Evolutionary conservation across 1,139 yeast genomes (phyloP).

Genomic region (Suhomyces bribrorum): DNA sequence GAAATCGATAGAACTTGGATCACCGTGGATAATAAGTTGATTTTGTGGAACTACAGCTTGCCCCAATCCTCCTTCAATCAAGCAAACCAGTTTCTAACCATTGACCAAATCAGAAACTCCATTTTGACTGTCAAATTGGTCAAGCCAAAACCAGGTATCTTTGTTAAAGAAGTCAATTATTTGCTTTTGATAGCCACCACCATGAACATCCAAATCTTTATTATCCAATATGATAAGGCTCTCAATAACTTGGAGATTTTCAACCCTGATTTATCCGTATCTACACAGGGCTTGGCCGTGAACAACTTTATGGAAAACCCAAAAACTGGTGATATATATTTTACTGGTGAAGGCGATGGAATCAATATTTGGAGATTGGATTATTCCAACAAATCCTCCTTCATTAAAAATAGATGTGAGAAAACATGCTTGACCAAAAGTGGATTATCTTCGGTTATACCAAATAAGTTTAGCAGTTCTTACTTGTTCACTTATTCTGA

Average conservation of each 20-base stretch:
- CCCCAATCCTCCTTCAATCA: slow-evolving; percentile 51
- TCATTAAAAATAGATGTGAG: slow-evolving; percentile 83
- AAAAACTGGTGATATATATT: slow-evolving; percentile 75
- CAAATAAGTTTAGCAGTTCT: slow-evolving; percentile 51
- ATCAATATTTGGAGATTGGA: slow-evolving; percentile 83
- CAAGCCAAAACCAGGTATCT: slow-evolving; percentile 76
- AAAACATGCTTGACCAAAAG: slow-evolving; percentile 78
- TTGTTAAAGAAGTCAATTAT: slow-evolving; percentile 74
- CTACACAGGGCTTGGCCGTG: slow-evolving; percentile 76
- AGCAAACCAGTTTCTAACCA: slow-evolving; percentile 69
- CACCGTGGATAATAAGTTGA: slow-evolving; percentile 76
- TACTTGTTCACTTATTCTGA: slow-evolving; percentile 36
- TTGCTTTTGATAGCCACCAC: slow-evolving; percentile 79
- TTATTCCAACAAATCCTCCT: slow-evolving; percentile 83
- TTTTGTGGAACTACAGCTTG: slow-evolving; percentile 78
- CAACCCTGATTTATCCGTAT: slow-evolving; percentile 80
- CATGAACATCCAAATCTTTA: slow-evolving; percentile 73
- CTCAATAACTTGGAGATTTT: slow-evolving; percentile 65
- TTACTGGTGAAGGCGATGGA: slow-evolving; percentile 77
- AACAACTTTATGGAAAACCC: slow-evolving; percentile 61
- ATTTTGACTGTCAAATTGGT: slow-evolving; percentile 76
- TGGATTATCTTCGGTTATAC: slow-evolving; percentile 60
- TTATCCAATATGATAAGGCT: slow-evolving; percentile 57
- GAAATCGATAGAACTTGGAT: slow-evolving; percentile 88
- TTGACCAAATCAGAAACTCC: slow-evolving; percentile 80